Evolutionary conservation across 305 asterid species (phyloP).

Genomic region (Fraxinus baroniana): DNA sequence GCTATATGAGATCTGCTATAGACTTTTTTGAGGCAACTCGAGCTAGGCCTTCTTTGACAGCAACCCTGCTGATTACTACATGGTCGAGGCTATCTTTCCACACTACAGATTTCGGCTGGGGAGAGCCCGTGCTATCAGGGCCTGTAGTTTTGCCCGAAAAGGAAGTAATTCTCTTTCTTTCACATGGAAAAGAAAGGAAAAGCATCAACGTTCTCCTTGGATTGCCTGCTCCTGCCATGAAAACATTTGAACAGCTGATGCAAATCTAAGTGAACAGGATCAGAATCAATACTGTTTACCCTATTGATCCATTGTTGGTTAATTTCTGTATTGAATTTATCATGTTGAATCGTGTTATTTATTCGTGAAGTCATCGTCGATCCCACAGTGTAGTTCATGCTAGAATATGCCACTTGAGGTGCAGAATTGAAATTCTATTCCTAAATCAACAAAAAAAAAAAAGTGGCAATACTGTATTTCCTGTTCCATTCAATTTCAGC

Average conservation of each 20-base stretch:
- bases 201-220: constrained; percentile 85
- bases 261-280: neutral
- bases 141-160: constrained; percentile 86
- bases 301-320: neutral
- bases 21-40: constrained; percentile 81
- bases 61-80: constrained; percentile 74
- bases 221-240: constrained; percentile 88
- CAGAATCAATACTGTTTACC: neutral
- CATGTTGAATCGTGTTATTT: neutral
- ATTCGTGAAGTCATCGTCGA: neutral
- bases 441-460: neutral
- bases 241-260: constrained; percentile 62
- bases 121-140: constrained; percentile 69
- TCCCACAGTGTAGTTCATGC: neutral
- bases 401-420: neutral
- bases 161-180: constrained; percentile 73
- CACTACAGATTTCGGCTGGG: constrained; percentile 94
- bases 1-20: constrained; percentile 75
- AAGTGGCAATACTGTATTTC: neutral
- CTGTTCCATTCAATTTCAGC: neutral
- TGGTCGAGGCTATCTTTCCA: constrained; percentile 84
- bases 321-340: neutral
- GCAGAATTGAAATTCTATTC: neutral
- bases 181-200: constrained; percentile 76
- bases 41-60: constrained; percentile 67